Evolutionary conservation across 495 filamentous ascomycete genomes (phyloP).

Genomic region (Cercophora sp.): DNA sequence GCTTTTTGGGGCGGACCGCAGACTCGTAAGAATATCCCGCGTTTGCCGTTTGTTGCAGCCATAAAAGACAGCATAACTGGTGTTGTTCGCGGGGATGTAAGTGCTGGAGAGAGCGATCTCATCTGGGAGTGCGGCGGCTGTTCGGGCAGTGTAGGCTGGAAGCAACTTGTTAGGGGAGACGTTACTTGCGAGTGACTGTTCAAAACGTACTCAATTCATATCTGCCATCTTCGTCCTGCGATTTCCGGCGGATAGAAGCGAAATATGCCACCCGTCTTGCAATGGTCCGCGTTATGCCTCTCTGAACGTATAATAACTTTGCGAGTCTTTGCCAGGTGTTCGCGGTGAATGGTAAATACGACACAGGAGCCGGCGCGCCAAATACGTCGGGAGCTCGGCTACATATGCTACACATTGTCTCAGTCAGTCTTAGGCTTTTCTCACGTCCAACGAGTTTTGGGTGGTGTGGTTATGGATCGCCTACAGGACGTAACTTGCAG

Average conservation of each 20-base stretch:
- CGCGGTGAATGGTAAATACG: slow-evolving; percentile 4
- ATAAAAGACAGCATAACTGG: slow-evolving; percentile 4
- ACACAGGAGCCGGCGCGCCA: slow-evolving; percentile 4
- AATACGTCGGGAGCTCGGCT: slow-evolving; percentile 12
- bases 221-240: background rate
- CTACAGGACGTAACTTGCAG: background rate
- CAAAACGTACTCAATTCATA: background rate
- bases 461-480: background rate
- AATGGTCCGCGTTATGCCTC: slow-evolving; percentile 11
- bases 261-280: slow-evolving; percentile 8
- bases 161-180: background rate
- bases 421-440: background rate
- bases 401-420: background rate
- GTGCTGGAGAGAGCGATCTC: slow-evolving; percentile 10
- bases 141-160: slow-evolving; percentile 11
- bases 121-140: background rate
- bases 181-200: background rate
- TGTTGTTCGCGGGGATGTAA: background rate
- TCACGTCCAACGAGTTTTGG: too few relatives aligned
- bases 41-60: slow-evolving; percentile 3
- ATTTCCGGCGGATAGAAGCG: background rate
- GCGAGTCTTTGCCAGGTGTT: background rate
- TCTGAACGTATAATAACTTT: slow-evolving; percentile 3
- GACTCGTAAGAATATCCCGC: background rate
- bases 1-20: background rate